Evolutionary conservation across 495 filamentous ascomycete genomes (phyloP).

Genomic region (Daldinia decipiens): DNA sequence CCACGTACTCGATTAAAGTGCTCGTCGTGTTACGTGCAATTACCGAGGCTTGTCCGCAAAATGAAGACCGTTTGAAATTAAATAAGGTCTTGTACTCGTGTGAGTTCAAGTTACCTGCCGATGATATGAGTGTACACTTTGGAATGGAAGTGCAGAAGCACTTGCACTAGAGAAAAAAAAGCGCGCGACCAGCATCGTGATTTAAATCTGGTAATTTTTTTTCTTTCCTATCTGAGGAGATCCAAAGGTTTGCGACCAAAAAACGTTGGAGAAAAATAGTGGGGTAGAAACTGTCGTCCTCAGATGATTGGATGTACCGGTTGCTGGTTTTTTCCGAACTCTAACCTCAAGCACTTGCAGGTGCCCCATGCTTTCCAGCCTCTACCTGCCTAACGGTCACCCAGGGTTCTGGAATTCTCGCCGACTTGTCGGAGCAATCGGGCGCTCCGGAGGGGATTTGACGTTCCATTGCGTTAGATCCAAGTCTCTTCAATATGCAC

Average conservation of each 20-base stretch:
- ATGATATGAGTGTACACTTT: constrained; percentile 8
- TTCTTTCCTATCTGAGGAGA: constrained; percentile 21
- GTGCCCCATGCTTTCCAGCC: not conserved
- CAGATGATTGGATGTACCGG: constrained; percentile 21
- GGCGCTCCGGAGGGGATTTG: not conserved
- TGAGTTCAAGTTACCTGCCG: constrained; percentile 3
- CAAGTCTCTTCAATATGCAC: not conserved
- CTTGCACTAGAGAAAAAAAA: constrained; percentile 19
- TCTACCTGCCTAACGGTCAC: not conserved
- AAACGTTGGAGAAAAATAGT: constrained; percentile 38
- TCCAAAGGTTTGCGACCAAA: constrained; percentile 38
- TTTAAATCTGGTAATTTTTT: constrained; percentile 35
- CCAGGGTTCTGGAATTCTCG: not conserved
- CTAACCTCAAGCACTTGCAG: not conserved
- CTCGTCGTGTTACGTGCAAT: constrained; percentile 31
- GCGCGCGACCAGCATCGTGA: constrained; percentile 34
- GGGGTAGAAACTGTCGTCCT: constrained; percentile 13
- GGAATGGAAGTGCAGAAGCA: constrained; percentile 27
- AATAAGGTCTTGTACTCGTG: not conserved
- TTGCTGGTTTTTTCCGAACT: constrained; percentile 2
- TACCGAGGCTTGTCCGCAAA: constrained; percentile 5
- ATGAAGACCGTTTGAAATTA: not conserved
- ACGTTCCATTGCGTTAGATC: constrained; percentile 1
- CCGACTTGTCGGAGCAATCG: not conserved
- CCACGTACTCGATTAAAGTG: constrained; percentile 6